These are phyloP conservation scores for Arctium lappa DNA, from an alignment of 129 eudicot species.

Conservation along the genomic window DNA sequence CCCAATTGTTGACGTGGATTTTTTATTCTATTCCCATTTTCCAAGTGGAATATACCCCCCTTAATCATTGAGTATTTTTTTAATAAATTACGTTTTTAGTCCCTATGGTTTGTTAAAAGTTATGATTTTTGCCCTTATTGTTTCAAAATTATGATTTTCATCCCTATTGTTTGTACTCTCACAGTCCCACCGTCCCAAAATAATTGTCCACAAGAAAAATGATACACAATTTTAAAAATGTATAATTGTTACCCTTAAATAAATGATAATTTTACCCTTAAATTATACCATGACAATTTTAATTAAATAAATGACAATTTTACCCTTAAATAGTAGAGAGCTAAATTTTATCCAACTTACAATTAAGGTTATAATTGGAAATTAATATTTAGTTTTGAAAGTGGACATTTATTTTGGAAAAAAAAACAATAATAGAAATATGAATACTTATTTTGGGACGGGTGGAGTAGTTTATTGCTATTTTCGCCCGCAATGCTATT, in stretches of 20 bases:
- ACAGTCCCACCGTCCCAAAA: background rate
- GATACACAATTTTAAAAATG: background rate
- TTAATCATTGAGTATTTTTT: slow-evolving; percentile 15
- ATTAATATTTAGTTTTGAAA: no score
- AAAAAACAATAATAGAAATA: no score
- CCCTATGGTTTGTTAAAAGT: background rate
- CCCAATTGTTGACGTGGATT: slow-evolving; percentile 32
- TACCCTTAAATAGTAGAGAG: background rate
- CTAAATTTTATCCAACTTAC: no score
- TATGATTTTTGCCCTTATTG: background rate
- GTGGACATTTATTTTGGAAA: no score
- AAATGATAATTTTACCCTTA: no score
- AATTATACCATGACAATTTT: background rate
- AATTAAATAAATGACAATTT: no score
- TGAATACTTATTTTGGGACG: no score
- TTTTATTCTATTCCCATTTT: slow-evolving; percentile 37
- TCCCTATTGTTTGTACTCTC: background rate
- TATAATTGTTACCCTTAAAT: background rate
- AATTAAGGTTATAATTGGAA: no score
- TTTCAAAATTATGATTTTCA: background rate
- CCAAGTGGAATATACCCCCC: slow-evolving; percentile 34
- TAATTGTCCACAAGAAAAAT: background rate
- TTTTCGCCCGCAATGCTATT: no score
- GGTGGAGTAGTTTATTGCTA: no score
- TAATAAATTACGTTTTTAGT: background rate